Base-by-base conservation (phyloP, 1,284 basidiomycete species). In the Earliella scabrosa region DNA sequence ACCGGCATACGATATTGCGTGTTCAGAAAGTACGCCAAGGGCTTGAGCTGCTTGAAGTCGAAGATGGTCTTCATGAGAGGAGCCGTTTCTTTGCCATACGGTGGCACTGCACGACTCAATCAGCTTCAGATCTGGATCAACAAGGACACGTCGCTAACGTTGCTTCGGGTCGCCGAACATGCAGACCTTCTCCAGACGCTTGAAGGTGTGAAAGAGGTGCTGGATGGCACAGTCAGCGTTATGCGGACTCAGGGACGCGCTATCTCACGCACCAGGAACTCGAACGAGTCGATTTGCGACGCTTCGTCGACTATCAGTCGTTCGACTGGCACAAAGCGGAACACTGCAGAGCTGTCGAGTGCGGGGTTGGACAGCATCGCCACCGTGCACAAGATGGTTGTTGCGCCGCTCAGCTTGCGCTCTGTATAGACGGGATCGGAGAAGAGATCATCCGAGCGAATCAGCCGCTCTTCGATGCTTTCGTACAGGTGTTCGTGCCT, bases 401-500 rank as follows among this genome's bases (percentile, higher is more conserved):
- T 71, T 45, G 72, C 75, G n/a, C 69, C 78, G 20, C 55, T 51
- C 60, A 64, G n/a, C 16, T 36, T 0, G 26, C 63, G 50, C 13
- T 53, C 54, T 3, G 40, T 52, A 10, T 41, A 44, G 23, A 54
- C 49, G 7, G 21, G 46, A 3, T 40, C 44, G 1, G 18, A 18
- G 34, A 41, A 29, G 46, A 87, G 82, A 0, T 64, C 58, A 44
- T 83, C 75, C 2, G 86, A 85, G 16, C 74, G 71, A 46, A 91
- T 83, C 18, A 88, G 61, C 39, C 78, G 73, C 0, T 59, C 20
- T 35, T 71, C 54, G 18, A 84, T 66, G 27, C 72, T 59, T 23
- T 67, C 59, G 65, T 91, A 91, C 0, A 89, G 71, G 64, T 89
- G 83, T 58, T 88, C 87, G 68, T 91, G 87, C 88, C 89, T 90